These are phyloP conservation scores for Leccinum fallax DNA, from an alignment of 1,284 basidiomycete genomes.

Conservation along the genomic window DNA sequence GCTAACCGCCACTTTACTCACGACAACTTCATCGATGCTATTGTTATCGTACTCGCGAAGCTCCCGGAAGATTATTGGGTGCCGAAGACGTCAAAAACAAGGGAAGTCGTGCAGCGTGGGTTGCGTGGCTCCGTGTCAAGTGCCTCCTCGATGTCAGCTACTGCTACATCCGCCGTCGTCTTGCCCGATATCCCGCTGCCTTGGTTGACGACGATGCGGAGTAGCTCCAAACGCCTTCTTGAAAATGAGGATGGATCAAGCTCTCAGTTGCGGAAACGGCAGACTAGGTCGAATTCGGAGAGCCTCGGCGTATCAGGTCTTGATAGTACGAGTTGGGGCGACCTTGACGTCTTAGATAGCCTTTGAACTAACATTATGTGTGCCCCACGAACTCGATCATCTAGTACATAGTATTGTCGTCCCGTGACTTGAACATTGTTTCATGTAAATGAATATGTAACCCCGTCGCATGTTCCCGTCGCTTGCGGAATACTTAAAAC, in stretches of 20 bases:
- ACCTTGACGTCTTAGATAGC: not conserved
- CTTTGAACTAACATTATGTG: not conserved
- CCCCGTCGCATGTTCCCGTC: not conserved
- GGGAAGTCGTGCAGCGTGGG: not conserved
- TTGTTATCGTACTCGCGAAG: not conserved
- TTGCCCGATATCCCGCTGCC: not conserved
- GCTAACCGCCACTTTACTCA: not conserved
- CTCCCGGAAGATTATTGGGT: not conserved
- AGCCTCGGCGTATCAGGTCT: not conserved
- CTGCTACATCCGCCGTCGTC: not conserved
- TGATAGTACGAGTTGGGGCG: not conserved
- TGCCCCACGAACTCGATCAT: not conserved
- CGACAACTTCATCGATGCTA: not conserved
- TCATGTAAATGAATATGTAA: not conserved
- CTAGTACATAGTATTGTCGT: too few relatives aligned
- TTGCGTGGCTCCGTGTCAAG: not conserved
- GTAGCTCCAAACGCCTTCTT: not conserved
- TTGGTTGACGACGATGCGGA: not conserved
- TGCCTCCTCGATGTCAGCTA: not conserved
- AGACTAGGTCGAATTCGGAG: not conserved
- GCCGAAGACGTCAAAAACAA: not conserved
- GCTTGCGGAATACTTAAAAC: not conserved
- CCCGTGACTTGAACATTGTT: not conserved
- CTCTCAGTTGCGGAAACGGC: not conserved
- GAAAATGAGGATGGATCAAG: not conserved